Base-by-base conservation (phyloP, 2,329 filamentous ascomycete species). In the Lachnellula subtilissima region DNA sequence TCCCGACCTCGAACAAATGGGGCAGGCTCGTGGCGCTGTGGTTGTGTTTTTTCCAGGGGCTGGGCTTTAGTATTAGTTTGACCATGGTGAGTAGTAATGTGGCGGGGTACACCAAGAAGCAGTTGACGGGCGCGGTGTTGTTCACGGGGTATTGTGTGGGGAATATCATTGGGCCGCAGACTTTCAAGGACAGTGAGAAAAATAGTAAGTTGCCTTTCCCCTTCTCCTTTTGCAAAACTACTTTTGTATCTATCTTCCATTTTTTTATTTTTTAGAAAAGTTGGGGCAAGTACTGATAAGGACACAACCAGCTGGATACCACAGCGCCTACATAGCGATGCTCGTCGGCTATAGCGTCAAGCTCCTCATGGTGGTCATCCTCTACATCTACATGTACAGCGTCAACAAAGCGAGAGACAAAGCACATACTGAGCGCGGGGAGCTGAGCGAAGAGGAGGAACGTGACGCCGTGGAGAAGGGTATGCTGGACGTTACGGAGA, bases 21-120 rank as follows among this genome's bases (percentile, higher is more conserved):
- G 80, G 79, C 12, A 72, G 79, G 2, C 70, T 84, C 1, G 80
- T 83, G 4, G 79, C 76, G 0, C 72, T 83, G 4, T 84, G 80
- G 79, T 71, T 84, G 14, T 81, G 77, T 58, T 81, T 75, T 61
- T 81, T 81, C 64, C 77, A 80, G 60, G 77, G 77, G 0, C 61
- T 81, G 6, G 77, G 78, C 1, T 82, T 82, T 62, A 78, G 74
- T 45, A 76, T 82, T 71, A 76, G 73, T 54, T 65, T 82, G 57
- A 81, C 78, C 0, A 79, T 81, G 65, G 72, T 82, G 28, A 76
- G 72, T 56, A 76, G 73, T 11, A 83, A 83, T 63, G 71, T 81
- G 14, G 78, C 76, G 0, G 78, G 80, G 0, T 80, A 76, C 49
- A 82, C 78, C 2, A 83, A 82, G 70, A 81, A 81, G 63, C 76